phyloP scores from a whole-genome alignment of 1,284 basidiomycete species.

The Bjerkandera adusta region DNA sequence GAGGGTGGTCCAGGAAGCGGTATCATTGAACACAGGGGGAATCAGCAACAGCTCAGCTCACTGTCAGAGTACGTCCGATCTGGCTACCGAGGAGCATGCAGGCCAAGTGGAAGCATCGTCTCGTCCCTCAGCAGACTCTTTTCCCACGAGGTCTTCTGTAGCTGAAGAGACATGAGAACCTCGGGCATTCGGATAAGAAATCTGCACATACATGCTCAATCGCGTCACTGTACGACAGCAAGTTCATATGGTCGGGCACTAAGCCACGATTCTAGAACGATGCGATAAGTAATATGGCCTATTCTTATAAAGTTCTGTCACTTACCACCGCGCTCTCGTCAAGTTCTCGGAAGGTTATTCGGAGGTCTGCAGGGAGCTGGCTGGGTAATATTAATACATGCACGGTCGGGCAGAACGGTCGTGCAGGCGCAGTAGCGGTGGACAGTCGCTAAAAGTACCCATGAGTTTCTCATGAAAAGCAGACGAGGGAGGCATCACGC shows the following conservation, averaged over 20 bases:
- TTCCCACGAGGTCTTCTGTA: constrained; percentile 41
- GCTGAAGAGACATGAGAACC: constrained; percentile 26
- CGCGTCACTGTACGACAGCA: constrained; percentile 58
- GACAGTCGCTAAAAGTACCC: constrained; percentile 48
- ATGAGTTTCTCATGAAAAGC: constrained; percentile 1
- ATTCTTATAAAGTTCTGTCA: constrained; percentile 6
- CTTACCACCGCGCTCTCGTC: constrained; percentile 59
- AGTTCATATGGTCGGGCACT: constrained; percentile 75
- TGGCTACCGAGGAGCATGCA: no score
- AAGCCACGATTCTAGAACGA: constrained; percentile 51
- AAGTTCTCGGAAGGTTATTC: constrained; percentile 61
- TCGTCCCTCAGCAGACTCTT: constrained; percentile 35
- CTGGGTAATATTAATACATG: constrained; percentile 73
- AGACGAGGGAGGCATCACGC: no score
- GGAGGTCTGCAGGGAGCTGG: constrained; percentile 66
- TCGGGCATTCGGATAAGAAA: constrained; percentile 16
- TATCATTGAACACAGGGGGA: no score
- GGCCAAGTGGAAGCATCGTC: constrained; percentile 54
- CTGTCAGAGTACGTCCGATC: no score
- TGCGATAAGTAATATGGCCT: not conserved
- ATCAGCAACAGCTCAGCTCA: constrained; percentile 19
- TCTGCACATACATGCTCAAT: constrained; percentile 50
- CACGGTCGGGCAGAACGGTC: constrained; percentile 67
- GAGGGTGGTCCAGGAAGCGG: no score
- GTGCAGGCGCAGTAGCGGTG: constrained; percentile 40